Base-by-base conservation (phyloP, 345 rosid genomes). In the Arabis alpina region DNA sequence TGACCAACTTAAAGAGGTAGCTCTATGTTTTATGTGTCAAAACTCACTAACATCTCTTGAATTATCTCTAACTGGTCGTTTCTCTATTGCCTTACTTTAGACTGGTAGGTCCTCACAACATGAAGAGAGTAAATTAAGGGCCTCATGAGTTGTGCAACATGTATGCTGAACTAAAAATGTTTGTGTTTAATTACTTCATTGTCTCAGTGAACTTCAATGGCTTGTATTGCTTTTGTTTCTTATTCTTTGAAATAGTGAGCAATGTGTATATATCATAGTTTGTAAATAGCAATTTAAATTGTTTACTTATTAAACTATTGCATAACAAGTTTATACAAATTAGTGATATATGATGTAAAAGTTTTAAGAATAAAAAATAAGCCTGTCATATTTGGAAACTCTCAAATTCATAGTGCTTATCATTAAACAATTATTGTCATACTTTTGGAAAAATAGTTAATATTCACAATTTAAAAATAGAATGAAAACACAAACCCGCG, bases 131-230 rank as follows among this genome's bases (percentile, higher is more conserved):
- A 56, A 19, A 19, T 19, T 74, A 59, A 83, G 55, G 73, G 62
- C 23, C 47, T 54, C 80, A 40, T 37, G 90, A 84, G 72, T 52
- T 70, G 59, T 75, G 82, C 42, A 66, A 61, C 27, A 10, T 54
- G n/a, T 76, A 86, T 74, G 45, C 49, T 62, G 88, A 72, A 78
- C 77, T 54, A 76, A 79, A 75, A 91, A 91, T 97, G 99, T 94
- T 61, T 32, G 58, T 8, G 42, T 63, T 19, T 19, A 19, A 19
- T 68, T 44, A 10, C 57, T 60, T 24, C 15, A 3, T 37, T 64
- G 25, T 55, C 43, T 48, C n/a, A 25, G 57, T 10, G 54, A 40
- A 47, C 8, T 47, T 36, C 30, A 30, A 11, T 64, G 12, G 28
- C 3, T 53, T 52, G 3, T 40, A 8, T 40, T 25, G 4, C 40